Percentiles rank a stretch among this genome's conserved stretches.
Conservation (phyloP, 2,329 filamentous ascomycete genomes). For the Exophiala lecanii-corni region DNA sequence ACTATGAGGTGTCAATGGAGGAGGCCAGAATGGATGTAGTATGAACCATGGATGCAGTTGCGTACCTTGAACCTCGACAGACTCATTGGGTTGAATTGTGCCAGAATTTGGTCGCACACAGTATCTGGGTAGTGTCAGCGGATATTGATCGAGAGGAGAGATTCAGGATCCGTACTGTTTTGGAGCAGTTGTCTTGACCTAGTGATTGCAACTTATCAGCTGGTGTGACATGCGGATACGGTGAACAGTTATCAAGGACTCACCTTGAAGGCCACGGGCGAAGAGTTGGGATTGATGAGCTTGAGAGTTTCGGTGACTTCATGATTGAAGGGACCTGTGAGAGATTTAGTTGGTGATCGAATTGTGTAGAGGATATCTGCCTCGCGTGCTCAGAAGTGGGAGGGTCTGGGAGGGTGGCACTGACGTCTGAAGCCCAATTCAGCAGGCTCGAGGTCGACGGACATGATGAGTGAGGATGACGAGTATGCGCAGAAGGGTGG, state of each 20-base stretch:
- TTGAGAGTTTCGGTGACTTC: constrained; percentile 60
- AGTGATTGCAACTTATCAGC: constrained; percentile 9
- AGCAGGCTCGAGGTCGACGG: constrained; percentile 83
- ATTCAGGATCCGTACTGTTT: constrained; percentile 70
- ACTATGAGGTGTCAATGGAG: constrained; percentile 50
- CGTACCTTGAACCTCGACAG: constrained; percentile 87
- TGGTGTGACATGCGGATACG: constrained; percentile 10
- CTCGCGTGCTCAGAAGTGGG: constrained; percentile 6
- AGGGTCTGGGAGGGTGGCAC: constrained; percentile 22
- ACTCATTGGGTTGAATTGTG: constrained; percentile 82
- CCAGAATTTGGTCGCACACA: constrained; percentile 96
- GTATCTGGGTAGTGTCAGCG: constrained; percentile 59
- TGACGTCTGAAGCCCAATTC: constrained; percentile 91
- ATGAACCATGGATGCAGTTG: background rate
- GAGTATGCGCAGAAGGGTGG: no score
- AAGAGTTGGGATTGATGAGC: constrained; percentile 53
- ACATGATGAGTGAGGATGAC: no score
- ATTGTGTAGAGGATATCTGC: background rate
- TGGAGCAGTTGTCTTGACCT: constrained; percentile 98
- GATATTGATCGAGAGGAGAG: constrained; percentile 1
- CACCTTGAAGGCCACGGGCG: constrained; percentile 61
- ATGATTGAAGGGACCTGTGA: constrained; percentile 57
- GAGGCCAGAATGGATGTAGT: background rate
- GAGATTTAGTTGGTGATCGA: constrained; percentile 18
- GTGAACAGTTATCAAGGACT: constrained; percentile 4